phyloP scores from a whole-genome alignment of 768 basidiomycete genomes.

The Podaxis sp. region DNA sequence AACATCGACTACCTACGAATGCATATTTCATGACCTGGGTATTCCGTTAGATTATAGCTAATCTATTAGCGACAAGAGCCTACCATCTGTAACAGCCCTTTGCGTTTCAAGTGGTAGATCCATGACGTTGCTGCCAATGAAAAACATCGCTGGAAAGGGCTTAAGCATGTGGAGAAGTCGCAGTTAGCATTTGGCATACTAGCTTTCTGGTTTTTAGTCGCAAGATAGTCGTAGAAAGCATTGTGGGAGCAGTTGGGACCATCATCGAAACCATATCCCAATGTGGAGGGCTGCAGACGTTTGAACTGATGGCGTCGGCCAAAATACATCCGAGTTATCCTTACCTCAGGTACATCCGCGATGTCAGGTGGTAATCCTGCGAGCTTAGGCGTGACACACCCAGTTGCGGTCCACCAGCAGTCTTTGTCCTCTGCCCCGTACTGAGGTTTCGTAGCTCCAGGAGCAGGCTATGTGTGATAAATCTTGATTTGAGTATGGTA shows the following conservation, averaged over 20 bases:
- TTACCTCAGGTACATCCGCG: conserved; percentile 47
- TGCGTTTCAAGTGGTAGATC: conserved; percentile 58
- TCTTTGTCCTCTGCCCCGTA: conserved; percentile 46
- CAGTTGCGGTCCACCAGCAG: conserved; percentile 50
- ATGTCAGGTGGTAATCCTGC: conserved; percentile 44
- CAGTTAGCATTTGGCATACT: conserved; percentile 35
- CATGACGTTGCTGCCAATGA: conserved; percentile 57
- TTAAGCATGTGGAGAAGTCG: neutral
- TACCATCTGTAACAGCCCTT: conserved; percentile 51
- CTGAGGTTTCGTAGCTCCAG: conserved; percentile 22
- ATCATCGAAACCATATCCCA: conserved; percentile 65
- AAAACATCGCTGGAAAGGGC: conserved; percentile 51
- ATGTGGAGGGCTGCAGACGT: conserved; percentile 43
- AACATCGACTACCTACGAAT: conserved; percentile 43
- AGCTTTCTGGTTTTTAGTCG: conserved; percentile 56
- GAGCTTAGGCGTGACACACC: conserved; percentile 50
- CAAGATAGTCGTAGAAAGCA: conserved; percentile 56
- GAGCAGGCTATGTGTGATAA: conserved; percentile 22
- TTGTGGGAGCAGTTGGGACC: conserved; percentile 69
- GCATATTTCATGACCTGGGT: conserved; percentile 56
- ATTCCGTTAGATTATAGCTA: neutral
- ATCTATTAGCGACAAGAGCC: conserved; percentile 3
- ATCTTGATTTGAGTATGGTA: neutral
- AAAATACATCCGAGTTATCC: neutral
- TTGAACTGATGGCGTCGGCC: neutral